Evolutionary conservation across 2,329 filamentous ascomycete species (phyloP), one percentile per base, ranked within the genome.

Genomic region (Tricladium varicosporioides): DNA sequence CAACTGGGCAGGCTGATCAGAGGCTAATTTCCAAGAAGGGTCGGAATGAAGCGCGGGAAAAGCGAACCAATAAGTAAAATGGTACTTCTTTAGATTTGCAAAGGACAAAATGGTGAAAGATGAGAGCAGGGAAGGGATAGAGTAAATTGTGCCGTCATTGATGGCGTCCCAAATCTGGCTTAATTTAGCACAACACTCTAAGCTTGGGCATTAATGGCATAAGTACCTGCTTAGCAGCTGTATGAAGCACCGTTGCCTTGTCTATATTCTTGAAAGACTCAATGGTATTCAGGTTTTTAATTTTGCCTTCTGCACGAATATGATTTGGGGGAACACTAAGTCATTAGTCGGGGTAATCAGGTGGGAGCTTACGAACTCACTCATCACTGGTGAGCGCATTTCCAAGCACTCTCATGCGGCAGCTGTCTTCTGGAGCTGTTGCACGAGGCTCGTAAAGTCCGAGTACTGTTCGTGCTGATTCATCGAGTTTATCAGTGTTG

Each of bases 41-140:
- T 93, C 87, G 3, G 93, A 96, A 71, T 96, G 92, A 46, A 99
- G 80, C 14, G 93, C 92, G 1, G 94, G 94, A 69, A 96, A 99
- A 5, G 89, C 93, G 73, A 97, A 97, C 86, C 95, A 96, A 75
- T 97, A 97, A n/a, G 88, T 91, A 71, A 97, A 97, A 61, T 87
- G 91, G 76, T 97, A 97, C 70, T 95, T 97, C 73, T 99, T 99
- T 33, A 99, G 81, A 70, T 99, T 93, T 60, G 94, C 93, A 71
- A 91, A 99, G 14, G 91, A 96, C 47, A 97, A 84, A 57, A 95
- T 85, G 22, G 90, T 82, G 72, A 97, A 97, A 5, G 91, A 94
- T 4, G 91, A 86, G 15, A 99, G 84, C 1, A 97, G 81, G 4
- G 93, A 97, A 2, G 94, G 94, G 51, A 93, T 90, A 9, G 92